Conservation (phyloP, 2,329 filamentous ascomycete genomes). For the Microdochium nivale region DNA sequence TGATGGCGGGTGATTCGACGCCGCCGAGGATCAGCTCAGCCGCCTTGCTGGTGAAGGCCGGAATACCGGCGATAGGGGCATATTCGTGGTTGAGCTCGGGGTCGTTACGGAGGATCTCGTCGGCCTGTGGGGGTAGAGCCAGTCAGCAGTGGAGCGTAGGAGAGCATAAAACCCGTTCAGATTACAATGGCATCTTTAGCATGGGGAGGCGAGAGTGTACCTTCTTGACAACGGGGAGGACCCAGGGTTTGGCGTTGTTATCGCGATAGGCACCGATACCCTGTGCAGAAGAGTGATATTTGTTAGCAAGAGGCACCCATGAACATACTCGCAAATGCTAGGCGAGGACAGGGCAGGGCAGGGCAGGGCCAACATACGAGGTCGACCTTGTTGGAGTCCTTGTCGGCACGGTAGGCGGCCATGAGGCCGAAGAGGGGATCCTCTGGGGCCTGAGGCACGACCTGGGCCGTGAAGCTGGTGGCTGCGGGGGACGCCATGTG, state of each 20-base stretch:
- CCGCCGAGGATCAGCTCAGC: slow-evolving; percentile 79
- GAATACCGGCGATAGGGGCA: slow-evolving; percentile 85
- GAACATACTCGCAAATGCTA: slow-evolving; percentile 1
- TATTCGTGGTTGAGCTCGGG: slow-evolving; percentile 96
- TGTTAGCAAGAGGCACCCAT: slow-evolving; percentile 2
- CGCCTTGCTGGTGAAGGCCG: slow-evolving; percentile 79
- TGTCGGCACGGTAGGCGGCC: slow-evolving; percentile 77
- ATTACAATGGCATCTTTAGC: no score
- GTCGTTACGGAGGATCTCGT: slow-evolving; percentile 80
- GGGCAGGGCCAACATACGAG: slow-evolving; percentile 48
- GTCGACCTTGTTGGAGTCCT: slow-evolving; percentile 76
- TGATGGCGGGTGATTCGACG: slow-evolving; percentile 67
- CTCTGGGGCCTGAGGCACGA: slow-evolving; percentile 84
- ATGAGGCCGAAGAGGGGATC: slow-evolving; percentile 92
- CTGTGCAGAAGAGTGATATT: slow-evolving; percentile 19
- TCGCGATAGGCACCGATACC: slow-evolving; percentile 91
- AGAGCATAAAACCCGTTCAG: no score
- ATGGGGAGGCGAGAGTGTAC: slow-evolving; percentile 36
- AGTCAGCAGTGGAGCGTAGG: slow-evolving; percentile 7
- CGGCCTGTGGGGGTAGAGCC: slow-evolving; percentile 52
- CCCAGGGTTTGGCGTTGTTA: slow-evolving; percentile 93
- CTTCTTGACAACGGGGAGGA: slow-evolving; percentile 93
- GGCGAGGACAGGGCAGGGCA: background rate
- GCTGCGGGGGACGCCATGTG: slow-evolving; percentile 60
- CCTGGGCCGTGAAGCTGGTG: slow-evolving; percentile 66